Evolutionary conservation across 805 yeast species (phyloP).

Genomic region (Teunomyces kruisii): DNA sequence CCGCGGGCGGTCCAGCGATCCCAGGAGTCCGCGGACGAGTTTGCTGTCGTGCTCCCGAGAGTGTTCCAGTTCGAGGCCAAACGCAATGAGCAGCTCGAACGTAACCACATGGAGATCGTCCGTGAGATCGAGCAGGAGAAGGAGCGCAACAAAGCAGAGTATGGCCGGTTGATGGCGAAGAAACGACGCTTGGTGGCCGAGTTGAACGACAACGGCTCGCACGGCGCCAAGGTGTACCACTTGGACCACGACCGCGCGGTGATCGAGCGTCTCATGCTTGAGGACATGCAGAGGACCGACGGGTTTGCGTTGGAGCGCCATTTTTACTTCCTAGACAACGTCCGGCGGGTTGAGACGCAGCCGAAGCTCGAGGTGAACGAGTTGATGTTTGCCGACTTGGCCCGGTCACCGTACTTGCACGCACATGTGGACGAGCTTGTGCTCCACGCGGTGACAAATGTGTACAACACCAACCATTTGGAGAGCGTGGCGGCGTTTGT

Average conservation of each 20-base stretch:
- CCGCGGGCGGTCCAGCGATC: background rate
- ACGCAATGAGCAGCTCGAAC: conserved; percentile 23
- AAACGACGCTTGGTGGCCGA: conserved; percentile 21
- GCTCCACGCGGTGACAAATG: conserved; percentile 7
- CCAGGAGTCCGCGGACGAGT: conserved; percentile 12
- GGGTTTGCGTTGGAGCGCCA: conserved; percentile 15
- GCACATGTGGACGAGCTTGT: conserved; percentile 6
- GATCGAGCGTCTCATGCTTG: conserved; percentile 21
- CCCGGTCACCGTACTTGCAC: background rate
- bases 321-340: conserved; percentile 21
- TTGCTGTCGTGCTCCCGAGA: conserved; percentile 24
- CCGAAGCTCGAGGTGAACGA: background rate
- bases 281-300: conserved; percentile 9
- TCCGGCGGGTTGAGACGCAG: background rate
- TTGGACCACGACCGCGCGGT: conserved; percentile 16
- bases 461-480: conserved; percentile 6
- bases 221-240: conserved; percentile 14
- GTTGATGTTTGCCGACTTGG: conserved; percentile 3
- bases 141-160: conserved; percentile 14
- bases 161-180: conserved; percentile 11
- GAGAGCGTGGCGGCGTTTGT: background rate
- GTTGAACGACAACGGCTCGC: conserved; percentile 33
- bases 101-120: conserved; percentile 18
- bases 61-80: conserved; percentile 29
- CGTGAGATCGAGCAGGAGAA: conserved; percentile 19